Evolutionary conservation across 169 alveolate species (phyloP), one percentile per base, ranked within the genome.

Genomic region (Eimeria tenella): DNA sequence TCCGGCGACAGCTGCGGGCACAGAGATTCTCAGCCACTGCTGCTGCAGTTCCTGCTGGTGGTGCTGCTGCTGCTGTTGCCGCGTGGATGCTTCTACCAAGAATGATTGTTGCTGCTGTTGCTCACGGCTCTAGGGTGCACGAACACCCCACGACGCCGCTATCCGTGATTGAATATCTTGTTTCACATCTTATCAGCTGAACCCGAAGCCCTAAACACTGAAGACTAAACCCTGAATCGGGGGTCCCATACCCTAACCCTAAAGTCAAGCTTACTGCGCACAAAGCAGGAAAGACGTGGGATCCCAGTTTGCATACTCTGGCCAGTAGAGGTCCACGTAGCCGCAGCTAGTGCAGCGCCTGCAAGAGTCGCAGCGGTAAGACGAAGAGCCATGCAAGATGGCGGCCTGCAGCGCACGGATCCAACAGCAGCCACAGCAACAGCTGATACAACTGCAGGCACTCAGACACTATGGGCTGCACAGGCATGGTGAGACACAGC

Each of bases 271-370:
- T 10, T 17, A 58, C 68, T 58, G 68, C 2, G 68, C 68, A 17
- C 68, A 58, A 17, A 58, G 68, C 11, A 58, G 68, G 19, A 58
- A 58, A 17, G 68, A 58, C 19, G 68, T 17, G 11, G 68, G 68
- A 63, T 95, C 97, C 98, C 98, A 96, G 93, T 96, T 96, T 74
- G 95, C 94, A 94, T 96, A 96, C 74, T 96, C 96, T 13, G 96
- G 94, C 65, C 90, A 88, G 63, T 92, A 94, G 70, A 70, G 25
- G 65, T 96, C 97, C 31, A 96, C 83, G 75, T 95, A 96, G 71
- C 97, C 97, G 79, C 98, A 96, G 84, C 96, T 94, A 63, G 74
- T 95, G 86, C 98, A 96, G 62, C 95, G 96, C 65, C 94, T 73
- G 93, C 98, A 96, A 4, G 94, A 94, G 74, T 96, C 97, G 83